Base-by-base conservation (phyloP, 2,329 filamentous ascomycete species). In the Huntiella decipiens region DNA sequence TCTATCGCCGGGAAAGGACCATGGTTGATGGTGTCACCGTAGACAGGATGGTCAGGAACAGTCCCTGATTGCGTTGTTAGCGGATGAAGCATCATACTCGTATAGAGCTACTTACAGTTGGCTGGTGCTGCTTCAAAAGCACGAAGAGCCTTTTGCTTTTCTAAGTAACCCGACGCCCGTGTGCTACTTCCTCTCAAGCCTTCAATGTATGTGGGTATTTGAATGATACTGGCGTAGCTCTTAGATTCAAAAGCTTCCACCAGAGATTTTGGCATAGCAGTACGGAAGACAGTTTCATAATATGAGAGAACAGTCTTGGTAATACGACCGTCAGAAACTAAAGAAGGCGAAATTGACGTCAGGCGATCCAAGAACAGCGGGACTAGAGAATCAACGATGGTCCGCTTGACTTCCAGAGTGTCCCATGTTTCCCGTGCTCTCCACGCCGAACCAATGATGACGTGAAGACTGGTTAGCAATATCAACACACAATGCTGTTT, bases 331-430 rank as follows among this genome's bases (percentile, higher is more conserved):
- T 66, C 64, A 38, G 63, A 52, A 0, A 59, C 61, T 8, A 50
- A 35, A 13, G 39, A 42, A 0, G 72, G 72, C 0, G 71, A 61
- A 2, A 74, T 55, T 1, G 63, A 68, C 1, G 70, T 69, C 4
- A 75, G 57, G 2, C 73, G 64, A 53, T 77, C 73, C 50, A 70
- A 67, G 49, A 72, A 72, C 1, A 73, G 57, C 0, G 70, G 66
- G 2, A 62, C 70, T 0, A 76, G 61, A 0, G 70, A 68, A 51
- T 75, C 71, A n/a, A 72, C 65, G 22, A 74, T 70, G 0, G 68
- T 70, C 16, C 71, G 65, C 56, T 76, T 76, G 2, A 76, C 65
- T 3, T 65, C 68, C 7, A 74, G 61, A 0, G 61, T 61, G 8
- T 62, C 59, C 70, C 71, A 75, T 2, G 71, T 56, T 32, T 65